Evolutionary conservation across 2,329 filamentous ascomycete genomes (phyloP).

Genomic region (Tolypocladium tundrense): DNA sequence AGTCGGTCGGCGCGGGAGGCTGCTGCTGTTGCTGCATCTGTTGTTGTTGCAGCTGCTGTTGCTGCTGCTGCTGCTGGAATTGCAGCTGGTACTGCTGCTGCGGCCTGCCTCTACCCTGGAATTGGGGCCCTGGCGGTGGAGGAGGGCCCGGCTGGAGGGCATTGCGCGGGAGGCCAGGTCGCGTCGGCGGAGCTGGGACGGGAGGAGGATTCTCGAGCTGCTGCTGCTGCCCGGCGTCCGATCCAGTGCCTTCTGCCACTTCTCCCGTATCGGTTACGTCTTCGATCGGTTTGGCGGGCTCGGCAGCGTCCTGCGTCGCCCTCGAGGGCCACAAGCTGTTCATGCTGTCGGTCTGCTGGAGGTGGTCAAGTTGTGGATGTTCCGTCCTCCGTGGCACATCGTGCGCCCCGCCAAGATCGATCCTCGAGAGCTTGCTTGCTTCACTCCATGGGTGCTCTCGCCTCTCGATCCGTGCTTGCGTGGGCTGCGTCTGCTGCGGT

Average conservation of each 20-base stretch:
- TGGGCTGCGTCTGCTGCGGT: background rate
- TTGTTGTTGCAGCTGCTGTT: constrained; percentile 12
- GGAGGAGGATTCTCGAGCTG: constrained; percentile 23
- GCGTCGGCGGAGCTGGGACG: constrained; percentile 4
- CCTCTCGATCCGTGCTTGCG: background rate
- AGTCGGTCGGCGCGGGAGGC: constrained; percentile 45
- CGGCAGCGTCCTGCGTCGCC: constrained; percentile 20
- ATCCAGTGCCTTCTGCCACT: constrained; percentile 18
- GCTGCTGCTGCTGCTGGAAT: constrained; percentile 8
- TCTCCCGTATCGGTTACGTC: constrained; percentile 34
- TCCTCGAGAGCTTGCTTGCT: background rate
- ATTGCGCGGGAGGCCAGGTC: constrained; percentile 11
- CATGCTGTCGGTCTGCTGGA: constrained; percentile 23
- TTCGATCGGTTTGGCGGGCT: constrained; percentile 15
- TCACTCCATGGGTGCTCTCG: background rate
- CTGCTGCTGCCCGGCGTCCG: constrained; percentile 17
- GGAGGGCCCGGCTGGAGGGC: constrained; percentile 14
- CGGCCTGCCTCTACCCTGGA: constrained; percentile 3
- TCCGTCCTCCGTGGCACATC: constrained; percentile 6
- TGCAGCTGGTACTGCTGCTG: constrained; percentile 1
- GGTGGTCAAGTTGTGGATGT: constrained; percentile 1
- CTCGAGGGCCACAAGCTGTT: constrained; percentile 33
- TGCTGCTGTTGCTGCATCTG: constrained; percentile 3
- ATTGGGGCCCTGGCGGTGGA: background rate
- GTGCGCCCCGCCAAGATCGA: constrained; percentile 3